Evolutionary conservation across 129 eudicot genomes (phyloP), one percentile per base, ranked within the genome.

Genomic region (Pseudognaphalium luteoalbum): DNA sequence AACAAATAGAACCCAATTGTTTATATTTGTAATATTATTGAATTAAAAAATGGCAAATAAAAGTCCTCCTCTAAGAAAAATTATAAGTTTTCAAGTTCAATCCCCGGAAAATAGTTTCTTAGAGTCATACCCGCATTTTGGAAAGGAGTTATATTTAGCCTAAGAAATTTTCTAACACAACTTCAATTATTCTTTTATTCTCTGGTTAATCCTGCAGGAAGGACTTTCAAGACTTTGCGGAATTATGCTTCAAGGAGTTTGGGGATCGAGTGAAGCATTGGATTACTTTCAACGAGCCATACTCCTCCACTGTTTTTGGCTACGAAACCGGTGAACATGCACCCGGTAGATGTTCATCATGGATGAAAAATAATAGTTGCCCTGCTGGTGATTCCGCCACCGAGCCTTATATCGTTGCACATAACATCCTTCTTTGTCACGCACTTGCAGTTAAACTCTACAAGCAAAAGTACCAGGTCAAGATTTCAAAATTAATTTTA

Each of bases 181-280:
- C 28, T 25, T 25, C 28, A 25, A 1, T 32, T 32, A 32, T 4
- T 32, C 34, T 32, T 32, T 32, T 32, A 32, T 32, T 32, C 3
- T 32, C 34, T 32, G 4, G 34, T 32, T 32, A 32, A 32, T 32
- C 34, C 2, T 32, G 34, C 4, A 32, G 34, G 71, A 70, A 78
- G 54, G 77, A 78, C 70, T 78, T 37, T 59, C 76, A 35, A 58
- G 70, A 69, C 42, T 78, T 70, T 12, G 82, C 70, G 16, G 82
- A 78, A 21, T 34, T 78, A 34, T 69, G 76, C 37, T 78, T 78
- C 71, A 66, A 59, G 42, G 70, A 66, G 68, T 78, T 78, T 42
- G 82, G 82, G 19, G 82, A 78, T 17, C 62, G 82, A 25, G 82
- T 78, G 32, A 78, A 78, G 77, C 69, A 78, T 21, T 78, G 82